phyloP scores from a whole-genome alignment of 2,329 filamentous ascomycete genomes.

The Dactylellina cionopaga region DNA sequence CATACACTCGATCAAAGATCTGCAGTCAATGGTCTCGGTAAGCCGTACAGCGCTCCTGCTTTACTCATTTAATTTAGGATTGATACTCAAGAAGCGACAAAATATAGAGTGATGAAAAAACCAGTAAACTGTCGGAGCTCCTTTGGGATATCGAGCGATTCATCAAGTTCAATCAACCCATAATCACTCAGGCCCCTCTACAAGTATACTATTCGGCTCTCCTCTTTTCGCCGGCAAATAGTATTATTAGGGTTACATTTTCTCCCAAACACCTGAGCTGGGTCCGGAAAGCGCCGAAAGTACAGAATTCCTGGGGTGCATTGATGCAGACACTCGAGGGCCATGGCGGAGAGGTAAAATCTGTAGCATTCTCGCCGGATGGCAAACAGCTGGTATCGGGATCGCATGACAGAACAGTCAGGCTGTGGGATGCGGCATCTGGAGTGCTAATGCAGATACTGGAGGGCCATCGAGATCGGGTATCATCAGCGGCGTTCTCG shows the following conservation, averaged over 20 bases:
- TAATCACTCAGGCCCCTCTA: slow-evolving; percentile 16
- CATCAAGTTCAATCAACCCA: slow-evolving; percentile 1
- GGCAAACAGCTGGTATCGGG: slow-evolving; percentile 78
- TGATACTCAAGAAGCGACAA: background rate
- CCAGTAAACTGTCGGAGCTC: background rate
- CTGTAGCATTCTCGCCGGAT: slow-evolving; percentile 71
- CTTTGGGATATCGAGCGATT: slow-evolving; percentile 17
- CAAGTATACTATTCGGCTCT: slow-evolving; percentile 23
- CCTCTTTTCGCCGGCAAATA: slow-evolving; percentile 13
- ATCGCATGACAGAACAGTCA: background rate
- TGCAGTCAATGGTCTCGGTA: slow-evolving; percentile 10
- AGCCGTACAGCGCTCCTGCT: background rate
- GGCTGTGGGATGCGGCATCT: slow-evolving; percentile 1
- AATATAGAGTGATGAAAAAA: background rate
- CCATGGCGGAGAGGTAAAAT: background rate
- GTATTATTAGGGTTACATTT: slow-evolving; percentile 5
- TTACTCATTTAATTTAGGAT: background rate
- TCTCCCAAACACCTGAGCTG: background rate
- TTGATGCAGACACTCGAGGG: background rate
- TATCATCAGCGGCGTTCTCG: background rate
- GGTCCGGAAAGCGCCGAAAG: background rate
- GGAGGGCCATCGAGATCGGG: background rate
- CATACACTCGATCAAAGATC: background rate
- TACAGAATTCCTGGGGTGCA: background rate
- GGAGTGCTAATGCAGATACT: background rate